Conservation (phyloP, 1,284 basidiomycete genomes). For the Puccinia polysora region DNA sequence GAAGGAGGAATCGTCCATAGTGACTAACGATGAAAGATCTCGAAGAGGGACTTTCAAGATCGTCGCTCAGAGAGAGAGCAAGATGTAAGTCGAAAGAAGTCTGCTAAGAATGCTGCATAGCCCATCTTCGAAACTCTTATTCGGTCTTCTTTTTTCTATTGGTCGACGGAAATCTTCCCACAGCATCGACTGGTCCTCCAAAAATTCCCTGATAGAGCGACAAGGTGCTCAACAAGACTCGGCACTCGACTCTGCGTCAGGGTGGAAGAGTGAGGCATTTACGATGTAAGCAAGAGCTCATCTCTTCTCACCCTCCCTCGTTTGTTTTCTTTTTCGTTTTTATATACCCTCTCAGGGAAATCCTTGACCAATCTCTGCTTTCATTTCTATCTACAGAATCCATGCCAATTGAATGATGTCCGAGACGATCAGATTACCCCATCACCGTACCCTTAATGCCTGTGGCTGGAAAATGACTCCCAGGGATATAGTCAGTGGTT, state of each 20-base stretch:
- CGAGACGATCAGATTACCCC: too few species aligned
- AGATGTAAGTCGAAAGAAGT: constrained; percentile 22
- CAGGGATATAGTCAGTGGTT: too few species aligned
- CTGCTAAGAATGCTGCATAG: too few species aligned
- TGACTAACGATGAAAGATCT: constrained; percentile 30
- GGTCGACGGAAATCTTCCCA: background rate
- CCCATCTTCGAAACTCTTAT: too few species aligned
- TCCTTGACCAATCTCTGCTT: background rate
- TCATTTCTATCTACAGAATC: background rate
- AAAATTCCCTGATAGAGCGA: constrained; percentile 39
- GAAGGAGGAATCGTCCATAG: constrained; percentile 37
- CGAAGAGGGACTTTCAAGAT: constrained; percentile 42
- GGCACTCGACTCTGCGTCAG: background rate
- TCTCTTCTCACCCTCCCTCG: too few species aligned
- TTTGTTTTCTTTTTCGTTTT: background rate
- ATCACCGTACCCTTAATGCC: too few species aligned
- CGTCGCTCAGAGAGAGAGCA: constrained; percentile 36
- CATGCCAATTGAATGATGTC: background rate
- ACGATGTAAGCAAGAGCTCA: constrained; percentile 36
- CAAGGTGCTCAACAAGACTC: constrained; percentile 22
- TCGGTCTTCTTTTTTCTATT: background rate
- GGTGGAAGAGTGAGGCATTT: constrained; percentile 42
- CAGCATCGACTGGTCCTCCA: constrained; percentile 42
- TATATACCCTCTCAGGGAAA: background rate
- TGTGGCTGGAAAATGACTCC: too few species aligned